A percentile compares a stretch with the other conserved stretches of the same genome.
Evolutionary conservation across 345 rosid species (phyloP).

Genomic region (Raphanus raphanistrum): DNA sequence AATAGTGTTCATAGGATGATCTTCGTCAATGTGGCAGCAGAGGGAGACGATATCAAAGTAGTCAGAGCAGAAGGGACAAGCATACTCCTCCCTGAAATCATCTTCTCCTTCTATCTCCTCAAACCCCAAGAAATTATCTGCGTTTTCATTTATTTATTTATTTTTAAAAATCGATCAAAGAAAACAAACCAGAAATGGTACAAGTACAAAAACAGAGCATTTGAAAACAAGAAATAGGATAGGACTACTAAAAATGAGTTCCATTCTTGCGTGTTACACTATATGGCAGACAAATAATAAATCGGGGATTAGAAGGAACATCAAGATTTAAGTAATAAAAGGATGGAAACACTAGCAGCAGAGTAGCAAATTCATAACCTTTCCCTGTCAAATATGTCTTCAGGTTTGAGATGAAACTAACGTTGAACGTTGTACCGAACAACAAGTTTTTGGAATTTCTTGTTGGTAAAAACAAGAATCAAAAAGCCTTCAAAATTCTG

Average conservation of each 20-base stretch:
- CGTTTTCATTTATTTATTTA: constrained; percentile 21
- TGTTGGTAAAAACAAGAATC: constrained; percentile 30
- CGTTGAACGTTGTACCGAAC: neutral
- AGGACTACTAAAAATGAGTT: constrained; percentile 30
- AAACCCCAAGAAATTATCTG: constrained; percentile 87
- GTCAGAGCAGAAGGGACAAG: constrained; percentile 94
- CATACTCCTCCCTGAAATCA: constrained; percentile 92
- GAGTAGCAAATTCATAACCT: neutral
- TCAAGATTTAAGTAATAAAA: constrained; percentile 11
- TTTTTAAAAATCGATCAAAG: neutral
- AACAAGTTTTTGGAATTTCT: constrained; percentile 19
- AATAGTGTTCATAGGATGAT: constrained; percentile 77
- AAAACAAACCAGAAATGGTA: too few species aligned
- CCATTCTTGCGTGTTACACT: constrained; percentile 24
- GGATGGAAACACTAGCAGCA: neutral
- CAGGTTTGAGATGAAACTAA: constrained; percentile 18
- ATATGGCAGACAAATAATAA: neutral
- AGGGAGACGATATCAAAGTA: constrained; percentile 86
- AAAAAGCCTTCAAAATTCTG: constrained; percentile 13
- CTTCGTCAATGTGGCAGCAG: constrained; percentile 94
- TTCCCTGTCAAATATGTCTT: constrained; percentile 1
- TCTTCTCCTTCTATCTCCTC: constrained; percentile 93
- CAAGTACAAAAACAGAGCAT: constrained; percentile 20
- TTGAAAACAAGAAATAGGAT: neutral
- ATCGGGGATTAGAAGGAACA: neutral